Conservation (phyloP, 2,329 filamentous ascomycete species). For the Fusarium sp. region DNA sequence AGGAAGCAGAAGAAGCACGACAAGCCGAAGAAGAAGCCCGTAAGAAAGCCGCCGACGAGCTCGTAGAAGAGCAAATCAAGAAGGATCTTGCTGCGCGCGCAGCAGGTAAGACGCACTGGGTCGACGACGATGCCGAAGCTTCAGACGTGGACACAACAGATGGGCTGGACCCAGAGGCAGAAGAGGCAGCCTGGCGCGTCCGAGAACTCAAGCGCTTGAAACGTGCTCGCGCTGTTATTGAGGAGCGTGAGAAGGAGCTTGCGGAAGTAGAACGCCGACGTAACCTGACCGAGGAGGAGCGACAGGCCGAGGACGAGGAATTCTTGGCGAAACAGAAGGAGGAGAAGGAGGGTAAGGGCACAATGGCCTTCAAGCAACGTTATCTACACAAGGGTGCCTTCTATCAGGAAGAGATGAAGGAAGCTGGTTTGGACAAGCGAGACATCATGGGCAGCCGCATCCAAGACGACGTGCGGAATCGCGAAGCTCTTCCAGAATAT, state of each 20-base stretch:
- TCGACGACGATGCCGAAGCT: conserved; percentile 76
- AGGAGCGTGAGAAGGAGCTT: conserved; percentile 83
- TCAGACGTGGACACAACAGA: conserved; percentile 91
- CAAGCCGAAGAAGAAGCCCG: conserved; percentile 69
- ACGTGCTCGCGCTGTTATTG: conserved; percentile 85
- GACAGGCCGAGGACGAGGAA: conserved; percentile 83
- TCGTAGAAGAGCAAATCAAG: conserved; percentile 90
- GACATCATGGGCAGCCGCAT: conserved; percentile 89
- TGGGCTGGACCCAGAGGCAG: conserved; percentile 84
- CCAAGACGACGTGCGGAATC: conserved; percentile 83
- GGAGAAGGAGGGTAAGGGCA: conserved; percentile 80
- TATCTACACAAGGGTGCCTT: conserved; percentile 98
- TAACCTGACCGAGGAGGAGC: conserved; percentile 87
- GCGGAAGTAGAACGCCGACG: conserved; percentile 90
- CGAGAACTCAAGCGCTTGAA: conserved; percentile 90
- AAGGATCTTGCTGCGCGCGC: conserved; percentile 81
- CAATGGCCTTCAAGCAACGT: conserved; percentile 92
- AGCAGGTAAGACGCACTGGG: conserved; percentile 86
- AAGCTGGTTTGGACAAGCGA: conserved; percentile 79
- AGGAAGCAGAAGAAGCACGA: conserved; percentile 51
- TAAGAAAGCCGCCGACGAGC: conserved; percentile 76
- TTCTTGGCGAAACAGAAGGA: conserved; percentile 82
- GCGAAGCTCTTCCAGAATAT: conserved; percentile 86
- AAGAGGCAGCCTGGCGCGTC: conserved; percentile 92
- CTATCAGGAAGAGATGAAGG: conserved; percentile 83